phyloP scores from a whole-genome alignment of 495 filamentous ascomycete genomes.

The Chaetomium cochliodes region DNA sequence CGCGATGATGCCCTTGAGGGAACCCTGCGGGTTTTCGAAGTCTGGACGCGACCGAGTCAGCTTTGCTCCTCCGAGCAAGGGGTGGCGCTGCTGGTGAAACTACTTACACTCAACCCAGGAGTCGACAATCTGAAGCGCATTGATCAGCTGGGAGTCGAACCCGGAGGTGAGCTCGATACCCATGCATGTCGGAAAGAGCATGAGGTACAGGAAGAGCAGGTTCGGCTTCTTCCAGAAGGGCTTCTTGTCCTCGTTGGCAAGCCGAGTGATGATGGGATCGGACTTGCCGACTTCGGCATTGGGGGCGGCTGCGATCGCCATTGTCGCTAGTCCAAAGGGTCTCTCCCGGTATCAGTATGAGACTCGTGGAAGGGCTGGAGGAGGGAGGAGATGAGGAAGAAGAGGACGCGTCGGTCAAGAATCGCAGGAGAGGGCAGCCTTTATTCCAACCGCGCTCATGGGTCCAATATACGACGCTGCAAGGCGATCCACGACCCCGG shows the following conservation, averaged over 20 bases:
- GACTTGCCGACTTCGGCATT: conserved; percentile 31
- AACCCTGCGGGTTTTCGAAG: background rate
- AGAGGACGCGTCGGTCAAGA: background rate
- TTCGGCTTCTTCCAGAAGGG: conserved; percentile 63
- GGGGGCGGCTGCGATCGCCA: conserved; percentile 21
- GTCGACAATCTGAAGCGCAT: conserved; percentile 61
- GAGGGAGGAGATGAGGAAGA: background rate
- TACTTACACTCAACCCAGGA: conserved; percentile 53
- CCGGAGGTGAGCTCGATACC: conserved; percentile 72
- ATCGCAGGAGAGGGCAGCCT: background rate
- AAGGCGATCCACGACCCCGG: too few species aligned
- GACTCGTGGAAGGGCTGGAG: background rate
- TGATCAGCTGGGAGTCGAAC: conserved; percentile 71
- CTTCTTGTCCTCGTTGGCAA: conserved; percentile 52
- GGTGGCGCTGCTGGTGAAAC: too few species aligned
- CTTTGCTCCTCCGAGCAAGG: background rate
- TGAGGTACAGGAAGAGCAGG: conserved; percentile 56
- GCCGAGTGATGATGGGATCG: conserved; percentile 48
- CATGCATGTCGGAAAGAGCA: conserved; percentile 64
- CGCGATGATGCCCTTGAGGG: conserved; percentile 27
- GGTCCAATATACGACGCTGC: too few species aligned
- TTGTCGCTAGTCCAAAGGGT: conserved; percentile 5
- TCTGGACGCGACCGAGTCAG: conserved; percentile 9
- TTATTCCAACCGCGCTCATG: background rate
- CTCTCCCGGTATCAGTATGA: background rate